Evolutionary conservation across 257 asterid species (phyloP).

Genomic region (Verbascum thapsus): DNA sequence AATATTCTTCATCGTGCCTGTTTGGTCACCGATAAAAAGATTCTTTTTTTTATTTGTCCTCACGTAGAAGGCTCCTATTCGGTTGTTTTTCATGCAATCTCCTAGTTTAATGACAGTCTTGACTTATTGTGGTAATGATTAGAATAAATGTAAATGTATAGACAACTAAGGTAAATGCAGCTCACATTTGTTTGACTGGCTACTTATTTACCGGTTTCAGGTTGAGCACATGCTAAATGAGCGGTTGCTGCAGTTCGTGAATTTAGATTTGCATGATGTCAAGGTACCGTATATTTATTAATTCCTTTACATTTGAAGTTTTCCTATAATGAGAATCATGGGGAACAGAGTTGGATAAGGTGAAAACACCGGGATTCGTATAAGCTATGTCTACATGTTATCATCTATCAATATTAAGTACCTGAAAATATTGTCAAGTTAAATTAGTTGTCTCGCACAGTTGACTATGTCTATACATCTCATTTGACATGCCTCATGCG

Average conservation of each 20-base stretch:
- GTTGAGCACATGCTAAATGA: constrained; percentile 96
- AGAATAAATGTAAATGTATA: background rate
- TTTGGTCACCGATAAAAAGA: background rate
- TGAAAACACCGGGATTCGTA: background rate
- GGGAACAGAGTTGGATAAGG: background rate
- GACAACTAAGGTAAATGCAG: background rate
- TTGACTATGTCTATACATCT: constrained; percentile 18
- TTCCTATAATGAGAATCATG: constrained; percentile 6
- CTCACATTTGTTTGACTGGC: constrained; percentile 17
- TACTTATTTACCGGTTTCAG: constrained; percentile 47
- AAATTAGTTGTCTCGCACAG: background rate
- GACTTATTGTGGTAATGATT: constrained; percentile 13
- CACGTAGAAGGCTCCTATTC: background rate
- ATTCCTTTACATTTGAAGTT: constrained; percentile 12
- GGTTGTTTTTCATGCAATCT: background rate
- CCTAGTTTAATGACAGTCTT: background rate
- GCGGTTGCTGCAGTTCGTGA: constrained; percentile 87
- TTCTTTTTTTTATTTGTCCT: background rate
- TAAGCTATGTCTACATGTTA: constrained; percentile 8
- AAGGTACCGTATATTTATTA: constrained; percentile 58
- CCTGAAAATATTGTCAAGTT: constrained; percentile 13
- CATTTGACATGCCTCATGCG: constrained; percentile 12
- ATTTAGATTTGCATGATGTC: constrained; percentile 90
- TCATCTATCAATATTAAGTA: constrained; percentile 19
- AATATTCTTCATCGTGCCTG: constrained; percentile 2